Base-by-base conservation (phyloP, 768 basidiomycete species). In the Cystofilobasidium ferigula region DNA sequence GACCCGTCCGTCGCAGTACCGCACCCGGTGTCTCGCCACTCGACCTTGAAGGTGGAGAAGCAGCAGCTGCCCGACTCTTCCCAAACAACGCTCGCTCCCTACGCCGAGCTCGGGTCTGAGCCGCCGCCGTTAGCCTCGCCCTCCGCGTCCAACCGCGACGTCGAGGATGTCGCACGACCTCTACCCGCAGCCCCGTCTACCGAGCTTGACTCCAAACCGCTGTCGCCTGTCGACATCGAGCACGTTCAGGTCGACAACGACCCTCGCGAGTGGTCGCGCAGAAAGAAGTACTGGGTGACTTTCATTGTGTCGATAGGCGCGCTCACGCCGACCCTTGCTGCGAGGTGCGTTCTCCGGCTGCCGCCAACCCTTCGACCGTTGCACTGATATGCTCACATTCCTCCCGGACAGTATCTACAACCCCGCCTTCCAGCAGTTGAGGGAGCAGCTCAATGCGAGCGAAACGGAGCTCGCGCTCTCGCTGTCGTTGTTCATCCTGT, bases 221-320 rank as follows among this genome's bases (percentile, higher is more conserved):
- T 40, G 35, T 28, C 61, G 13, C 14, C 35, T 12, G 42, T 75
- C 18, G 76, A 77, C 69, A 77, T 77, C 54, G 76, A 77, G 45
- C 76, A 77, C 72, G 72, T 73, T n/a, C 71, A 74, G 32, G 76
- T 76, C 13, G 75, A 76, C n/a, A 72, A 77, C 69, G 76, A 77
- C 69, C 76, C 76, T n/a, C 63, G 76, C 34, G 72, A 74, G 57
- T 77, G 76, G 76, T 70, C 69, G 32, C 54, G 70, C 42, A 54
- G 63, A 36, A 77, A 76, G 69, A 77, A 77, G 61, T 43, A 28
- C n/a, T 12, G 56, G 10, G 61, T 72, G 12, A 67, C 71, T n/a
- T 34, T 53, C 13, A 71, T 72, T 68, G 64, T 72, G n/a, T 64
- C 71, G 24, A 60, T 66, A 38, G 70, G 70, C 4, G 61, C 69